These are phyloP conservation scores for Clathrospora elynae DNA, from an alignment of 2,329 filamentous ascomycete species.

Conservation along the genomic window DNA sequence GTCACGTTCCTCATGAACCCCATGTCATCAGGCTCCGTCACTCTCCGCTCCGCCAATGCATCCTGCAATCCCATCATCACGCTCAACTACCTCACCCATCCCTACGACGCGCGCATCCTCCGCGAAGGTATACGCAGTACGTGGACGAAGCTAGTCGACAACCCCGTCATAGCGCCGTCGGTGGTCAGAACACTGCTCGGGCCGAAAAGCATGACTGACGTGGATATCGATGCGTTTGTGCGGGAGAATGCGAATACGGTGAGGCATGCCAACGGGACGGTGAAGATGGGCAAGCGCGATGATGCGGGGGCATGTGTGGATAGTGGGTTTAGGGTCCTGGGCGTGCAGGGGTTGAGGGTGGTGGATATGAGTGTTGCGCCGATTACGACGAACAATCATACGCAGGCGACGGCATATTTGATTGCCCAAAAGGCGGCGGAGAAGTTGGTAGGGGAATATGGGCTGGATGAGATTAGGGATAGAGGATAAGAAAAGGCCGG, in stretches of 20 bases:
- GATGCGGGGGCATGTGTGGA: constrained; percentile 48
- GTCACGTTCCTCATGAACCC: constrained; percentile 56
- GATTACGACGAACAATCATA: constrained; percentile 44
- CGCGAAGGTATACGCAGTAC: constrained; percentile 46
- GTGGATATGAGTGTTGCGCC: constrained; percentile 47
- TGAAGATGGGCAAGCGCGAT: constrained; percentile 45
- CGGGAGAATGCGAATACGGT: constrained; percentile 38
- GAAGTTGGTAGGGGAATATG: constrained; percentile 39
- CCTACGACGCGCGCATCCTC: constrained; percentile 57
- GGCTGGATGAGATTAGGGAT: too few species aligned
- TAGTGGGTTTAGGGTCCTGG: constrained; percentile 44
- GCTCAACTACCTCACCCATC: constrained; percentile 58
- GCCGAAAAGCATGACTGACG: constrained; percentile 51
- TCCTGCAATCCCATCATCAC: constrained; percentile 59
- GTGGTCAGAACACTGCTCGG: constrained; percentile 55
- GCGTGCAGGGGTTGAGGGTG: constrained; percentile 46
- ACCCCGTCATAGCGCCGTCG: constrained; percentile 57
- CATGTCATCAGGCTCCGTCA: constrained; percentile 59
- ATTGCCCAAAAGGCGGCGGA: constrained; percentile 44
- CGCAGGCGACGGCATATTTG: constrained; percentile 44
- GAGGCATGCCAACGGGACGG: constrained; percentile 47
- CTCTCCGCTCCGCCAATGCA: constrained; percentile 60
- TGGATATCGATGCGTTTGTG: constrained; percentile 55
- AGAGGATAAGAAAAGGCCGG: too few species aligned
- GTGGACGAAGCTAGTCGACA: constrained; percentile 50